Base-by-base conservation (phyloP, 1,284 basidiomycete genomes). In the Pyrrhoderma lamaoense region DNA sequence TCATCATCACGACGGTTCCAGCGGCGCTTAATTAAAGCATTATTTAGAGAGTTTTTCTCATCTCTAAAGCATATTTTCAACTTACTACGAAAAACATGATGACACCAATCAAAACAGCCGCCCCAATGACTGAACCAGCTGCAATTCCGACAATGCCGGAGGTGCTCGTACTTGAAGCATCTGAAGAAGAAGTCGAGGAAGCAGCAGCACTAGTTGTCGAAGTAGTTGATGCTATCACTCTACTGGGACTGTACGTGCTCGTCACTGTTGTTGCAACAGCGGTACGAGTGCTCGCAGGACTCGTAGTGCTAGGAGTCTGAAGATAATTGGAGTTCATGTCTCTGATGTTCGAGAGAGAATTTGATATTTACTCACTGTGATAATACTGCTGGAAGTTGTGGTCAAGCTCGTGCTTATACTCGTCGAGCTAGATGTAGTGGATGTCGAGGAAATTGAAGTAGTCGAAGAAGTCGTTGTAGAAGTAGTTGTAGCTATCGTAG, bases 71-170 rank as follows among this genome's bases (percentile, higher is more conserved):
- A 50, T 53, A 34, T 52, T n/a, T n/a, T n/a, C n/a, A n/a, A 60
- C 75, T 51, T 59, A 83, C 81, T 57, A 82, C 59, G 61, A 79
- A 74, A 66, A 73, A 83, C 37, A 72, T 67, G 39, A 80, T 56
- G 0, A 72, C 67, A 45, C 77, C 71, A 8, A 72, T 61, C 5
- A 85, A 57, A 14, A 69, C 66, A 13, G 71, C 74, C 11, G 79
- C 57, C 22, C 72, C 82, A 3, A 72, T 61, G 9, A 81, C 59
- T 19, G 65, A 71, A 2, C 74, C 80, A 14, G 69, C 70, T 18
- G 82, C 65, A 48, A 76, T 80, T 18, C 79, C 82, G 16, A 77
- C 58, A 21, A 85, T 63, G 1, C 71, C 64, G 25, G 67, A 67
- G 16, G 70, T 67, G 52, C 64, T 70, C 19, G 62, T 51, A 8